A percentile compares a stretch with the other conserved stretches of the same genome.
These are phyloP conservation scores for Cadophora gregata DNA, from an alignment of 2,329 filamentous ascomycete genomes.

Conservation along the genomic window DNA sequence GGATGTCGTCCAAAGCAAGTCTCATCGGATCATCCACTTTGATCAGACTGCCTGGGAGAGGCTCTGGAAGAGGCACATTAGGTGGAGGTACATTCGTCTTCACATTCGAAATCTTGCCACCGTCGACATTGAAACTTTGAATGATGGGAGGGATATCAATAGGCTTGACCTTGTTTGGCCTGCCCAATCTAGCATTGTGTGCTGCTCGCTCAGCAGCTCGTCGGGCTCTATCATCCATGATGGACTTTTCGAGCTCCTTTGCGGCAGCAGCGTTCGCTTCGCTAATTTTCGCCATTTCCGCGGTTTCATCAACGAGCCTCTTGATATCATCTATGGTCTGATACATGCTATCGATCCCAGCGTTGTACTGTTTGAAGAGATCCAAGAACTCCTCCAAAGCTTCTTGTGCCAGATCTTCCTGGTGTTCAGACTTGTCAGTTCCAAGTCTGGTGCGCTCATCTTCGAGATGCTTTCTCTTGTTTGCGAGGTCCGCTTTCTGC, in stretches of 20 bases:
- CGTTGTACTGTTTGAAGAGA: not conserved
- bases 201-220: not conserved
- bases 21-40: constrained; percentile 3
- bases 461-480: not conserved
- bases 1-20: constrained; percentile 10
- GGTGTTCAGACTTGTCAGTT: not conserved
- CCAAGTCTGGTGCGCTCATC: not conserved
- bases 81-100: constrained; percentile 1
- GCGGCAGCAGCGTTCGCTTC: not conserved
- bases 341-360: not conserved
- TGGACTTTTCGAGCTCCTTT: not conserved
- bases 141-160: constrained; percentile 2
- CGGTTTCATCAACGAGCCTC: not conserved
- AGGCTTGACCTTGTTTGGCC: not conserved
- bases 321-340: not conserved
- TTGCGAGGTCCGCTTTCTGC: not conserved
- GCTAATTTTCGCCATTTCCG: not conserved
- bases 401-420: not conserved
- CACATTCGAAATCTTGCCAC: not conserved
- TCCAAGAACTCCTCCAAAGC: not conserved
- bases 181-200: not conserved
- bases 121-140: not conserved
- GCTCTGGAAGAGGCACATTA: not conserved
- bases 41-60: not conserved
- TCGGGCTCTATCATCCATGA: not conserved